Base-by-base conservation (phyloP, 441 rosid genomes). In the Syzygium syzygioides region DNA sequence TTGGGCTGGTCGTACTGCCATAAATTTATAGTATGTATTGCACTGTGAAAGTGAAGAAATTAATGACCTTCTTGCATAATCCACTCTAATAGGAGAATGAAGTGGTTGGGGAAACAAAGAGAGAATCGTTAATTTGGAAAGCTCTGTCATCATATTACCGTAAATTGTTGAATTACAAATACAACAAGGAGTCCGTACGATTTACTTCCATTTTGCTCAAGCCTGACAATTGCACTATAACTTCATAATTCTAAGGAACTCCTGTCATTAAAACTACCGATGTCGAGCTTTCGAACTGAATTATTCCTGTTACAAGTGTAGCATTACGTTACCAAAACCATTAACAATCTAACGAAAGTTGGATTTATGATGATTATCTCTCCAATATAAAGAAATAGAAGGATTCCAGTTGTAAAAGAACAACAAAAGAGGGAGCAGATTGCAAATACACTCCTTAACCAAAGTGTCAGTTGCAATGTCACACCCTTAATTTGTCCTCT, bases 1-100 rank as follows among this genome's bases (percentile, higher is more conserved):
- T 93, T 20, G 89, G 93, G 88, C 93, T 92, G 19, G 62, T 57
- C 14, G 62, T 57, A 25, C 14, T 23, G n/a, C n/a, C 62, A 57
- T 23, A 23, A 57, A 6, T 59, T 57, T 57, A 57, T 25, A 57
- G n/a, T 25, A 25, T 25, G n/a, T 25, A 59, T 59, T 11, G 64
- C 64, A 59, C n/a, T 26, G n/a, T 28, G 26, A 59, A 59, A 59
- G 64, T 59, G 64, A 59, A 59, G 64, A 59, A 25, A 59, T 59
- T 59, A 26, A 25, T 57, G 6, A 5, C 62, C n/a, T 25, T 57
- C 62, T 26, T 26, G 3, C 14, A 59, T 59, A 28, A 59, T 26
- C 41, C 4, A 37, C 41, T 14, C n/a, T 26, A 28, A 59, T 26
- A 59, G n/a, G 64, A 59, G n/a, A 26, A 59, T 59, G 15, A 26